These are phyloP conservation scores for Aspergillus cristatus DNA, from an alignment of 495 filamentous ascomycete species.

Conservation along the genomic window DNA sequence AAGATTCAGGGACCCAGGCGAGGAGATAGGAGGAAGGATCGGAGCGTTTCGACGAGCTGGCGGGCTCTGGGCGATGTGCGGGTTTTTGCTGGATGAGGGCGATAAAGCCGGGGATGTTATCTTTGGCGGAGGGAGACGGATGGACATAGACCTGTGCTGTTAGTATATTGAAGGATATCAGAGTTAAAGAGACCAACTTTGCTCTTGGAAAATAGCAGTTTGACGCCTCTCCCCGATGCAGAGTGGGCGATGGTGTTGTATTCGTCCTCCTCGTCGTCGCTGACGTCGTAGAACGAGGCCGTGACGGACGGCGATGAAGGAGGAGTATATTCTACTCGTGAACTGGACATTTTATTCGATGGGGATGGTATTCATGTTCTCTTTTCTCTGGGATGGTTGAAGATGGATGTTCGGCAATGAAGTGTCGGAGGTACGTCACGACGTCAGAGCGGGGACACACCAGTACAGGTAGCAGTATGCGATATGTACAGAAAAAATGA, in stretches of 20 bases:
- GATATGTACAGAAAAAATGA: too few relatives aligned
- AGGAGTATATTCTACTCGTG: conserved; percentile 38
- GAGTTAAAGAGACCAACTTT: conserved; percentile 52
- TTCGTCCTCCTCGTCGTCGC: conserved; percentile 90
- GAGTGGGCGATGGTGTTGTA: conserved; percentile 93
- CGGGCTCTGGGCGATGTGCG: conserved; percentile 17
- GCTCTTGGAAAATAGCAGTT: conserved; percentile 94
- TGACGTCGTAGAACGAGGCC: conserved; percentile 92
- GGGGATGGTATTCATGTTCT: conserved; percentile 8
- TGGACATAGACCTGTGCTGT: conserved; percentile 80
- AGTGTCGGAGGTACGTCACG: too few relatives aligned
- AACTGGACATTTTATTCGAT: conserved; percentile 28
- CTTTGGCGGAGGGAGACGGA: conserved; percentile 83
- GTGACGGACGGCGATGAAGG: conserved; percentile 61
- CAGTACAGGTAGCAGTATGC: too few relatives aligned
- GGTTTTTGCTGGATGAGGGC: conserved; percentile 88
- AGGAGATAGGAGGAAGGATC: conserved; percentile 65
- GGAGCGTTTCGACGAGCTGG: conserved; percentile 41
- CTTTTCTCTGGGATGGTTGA: not conserved
- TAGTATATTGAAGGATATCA: not conserved
- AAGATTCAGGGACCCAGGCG: conserved; percentile 89
- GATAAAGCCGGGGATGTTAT: conserved; percentile 95
- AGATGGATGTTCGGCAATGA: too few relatives aligned
- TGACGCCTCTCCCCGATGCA: conserved; percentile 72
- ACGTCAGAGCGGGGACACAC: too few relatives aligned